Percentiles rank a stretch among this genome's conserved stretches.
phyloP scores from a whole-genome alignment of 108 stramenopile genomes.

The Fistulifera solaris region DNA sequence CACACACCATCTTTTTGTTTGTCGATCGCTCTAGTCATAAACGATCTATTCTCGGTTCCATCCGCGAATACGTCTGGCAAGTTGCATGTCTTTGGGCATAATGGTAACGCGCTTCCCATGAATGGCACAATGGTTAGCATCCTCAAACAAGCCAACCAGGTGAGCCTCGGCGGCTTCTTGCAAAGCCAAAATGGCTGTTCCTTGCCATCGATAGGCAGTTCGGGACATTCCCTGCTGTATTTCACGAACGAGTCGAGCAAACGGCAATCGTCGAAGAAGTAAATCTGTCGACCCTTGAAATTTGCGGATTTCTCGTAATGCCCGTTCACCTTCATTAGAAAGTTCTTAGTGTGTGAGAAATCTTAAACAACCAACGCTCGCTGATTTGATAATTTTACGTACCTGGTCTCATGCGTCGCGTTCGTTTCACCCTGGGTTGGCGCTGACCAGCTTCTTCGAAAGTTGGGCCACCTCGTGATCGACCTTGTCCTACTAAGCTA shows the following conservation, averaged over 20 bases:
- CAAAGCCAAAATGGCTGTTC: constrained; percentile 88
- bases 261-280: constrained; percentile 90
- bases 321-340: constrained; percentile 56
- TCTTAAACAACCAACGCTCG: no score
- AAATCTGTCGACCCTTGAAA: constrained; percentile 91
- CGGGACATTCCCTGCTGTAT: constrained; percentile 56
- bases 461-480: no score
- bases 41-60: constrained; percentile 38
- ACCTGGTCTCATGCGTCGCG: no score
- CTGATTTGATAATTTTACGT: no score
- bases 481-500: no score
- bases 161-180: constrained; percentile 95
- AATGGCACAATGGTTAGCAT: constrained; percentile 92
- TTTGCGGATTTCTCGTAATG: constrained; percentile 87
- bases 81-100: constrained; percentile 96
- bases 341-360: not conserved
- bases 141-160: constrained; percentile 90
- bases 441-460: no score
- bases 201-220: constrained; percentile 83
- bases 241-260: constrained; percentile 88
- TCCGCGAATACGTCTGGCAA: constrained; percentile 87
- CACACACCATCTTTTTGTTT: no score
- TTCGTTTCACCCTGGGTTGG: no score
- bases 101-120: constrained; percentile 96
- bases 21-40: no score